These are phyloP conservation scores for Chlorella sp. DNA, from an alignment of 139 green algal genomes.

Conservation along the genomic window DNA sequence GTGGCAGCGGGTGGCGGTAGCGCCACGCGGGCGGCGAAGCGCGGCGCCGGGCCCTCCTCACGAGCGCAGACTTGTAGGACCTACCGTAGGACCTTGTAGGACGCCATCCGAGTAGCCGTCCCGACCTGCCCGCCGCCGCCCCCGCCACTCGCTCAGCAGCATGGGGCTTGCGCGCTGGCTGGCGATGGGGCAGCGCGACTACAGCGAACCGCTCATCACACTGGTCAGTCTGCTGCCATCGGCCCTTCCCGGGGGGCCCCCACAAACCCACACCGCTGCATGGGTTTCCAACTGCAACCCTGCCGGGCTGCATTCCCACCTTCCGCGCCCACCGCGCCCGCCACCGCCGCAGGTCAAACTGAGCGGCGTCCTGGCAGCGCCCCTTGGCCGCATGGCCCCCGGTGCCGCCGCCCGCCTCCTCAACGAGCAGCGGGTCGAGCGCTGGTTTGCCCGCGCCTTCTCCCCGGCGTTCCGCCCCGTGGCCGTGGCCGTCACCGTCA, in stretches of 20 bases:
- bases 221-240: background rate
- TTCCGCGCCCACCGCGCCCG: background rate
- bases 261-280: background rate
- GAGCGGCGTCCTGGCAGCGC: conserved; percentile 29
- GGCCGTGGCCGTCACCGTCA: conserved; percentile 45
- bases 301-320: background rate
- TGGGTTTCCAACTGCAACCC: background rate
- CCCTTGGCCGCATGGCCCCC: no score
- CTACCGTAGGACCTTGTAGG: no score
- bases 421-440: conserved; percentile 39
- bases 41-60: no score
- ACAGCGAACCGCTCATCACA: conserved; percentile 29
- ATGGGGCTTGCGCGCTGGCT: conserved; percentile 28
- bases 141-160: background rate
- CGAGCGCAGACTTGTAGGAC: no score
- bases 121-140: background rate
- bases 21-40: no score
- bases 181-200: conserved; percentile 26
- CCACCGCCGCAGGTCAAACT: conserved; percentile 23
- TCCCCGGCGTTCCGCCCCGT: conserved; percentile 20
- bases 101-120: no score
- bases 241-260: background rate
- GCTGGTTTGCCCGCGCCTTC: conserved; percentile 46
- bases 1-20: no score
- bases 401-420: no score